Conservation (phyloP, 768 basidiomycete genomes). For the Rhodosporidiobolus odoratus region DNA sequence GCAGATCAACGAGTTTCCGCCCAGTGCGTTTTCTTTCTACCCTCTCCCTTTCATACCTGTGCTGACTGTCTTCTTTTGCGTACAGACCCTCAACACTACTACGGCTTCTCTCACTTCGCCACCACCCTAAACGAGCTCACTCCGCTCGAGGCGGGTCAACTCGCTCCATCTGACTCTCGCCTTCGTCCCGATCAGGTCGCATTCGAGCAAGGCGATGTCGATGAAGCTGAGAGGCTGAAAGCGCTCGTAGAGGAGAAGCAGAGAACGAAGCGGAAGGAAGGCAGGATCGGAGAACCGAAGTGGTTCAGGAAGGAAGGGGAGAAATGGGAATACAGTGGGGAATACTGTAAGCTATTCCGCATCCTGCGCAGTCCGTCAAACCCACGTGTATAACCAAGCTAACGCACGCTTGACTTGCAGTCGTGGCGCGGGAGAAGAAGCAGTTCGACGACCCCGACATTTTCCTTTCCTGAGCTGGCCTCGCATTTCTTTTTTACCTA, state of each 20-base stretch:
- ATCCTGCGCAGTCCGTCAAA: too few relatives aligned
- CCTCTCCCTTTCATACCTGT: background rate
- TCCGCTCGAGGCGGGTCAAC: conserved; percentile 44
- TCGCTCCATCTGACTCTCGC: conserved; percentile 86
- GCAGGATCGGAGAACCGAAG: background rate
- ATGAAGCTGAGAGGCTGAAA: conserved; percentile 73
- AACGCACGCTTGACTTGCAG: background rate
- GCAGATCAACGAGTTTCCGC: conserved; percentile 48
- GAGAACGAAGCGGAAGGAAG: conserved; percentile 50
- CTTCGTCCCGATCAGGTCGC: conserved; percentile 90
- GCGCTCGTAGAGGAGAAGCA: conserved; percentile 67
- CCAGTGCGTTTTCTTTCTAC: conserved; percentile 12
- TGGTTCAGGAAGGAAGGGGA: conserved; percentile 27
- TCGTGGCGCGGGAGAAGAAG: conserved; percentile 25
- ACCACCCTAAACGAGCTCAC: conserved; percentile 71
- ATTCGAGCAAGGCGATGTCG: conserved; percentile 81
- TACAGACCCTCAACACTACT: conserved; percentile 62
- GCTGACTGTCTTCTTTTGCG: background rate
- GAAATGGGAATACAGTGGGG: conserved; percentile 23
- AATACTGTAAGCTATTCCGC: conserved; percentile 25
- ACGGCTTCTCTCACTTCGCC: conserved; percentile 89
- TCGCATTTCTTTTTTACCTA: too few relatives aligned
- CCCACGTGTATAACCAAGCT: background rate
- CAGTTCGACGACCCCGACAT: conserved; percentile 31
- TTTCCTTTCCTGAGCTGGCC: conserved; percentile 5